Evolutionary conservation across 2,329 filamentous ascomycete species (phyloP).

Genomic region (Verticillium tricorpus): DNA sequence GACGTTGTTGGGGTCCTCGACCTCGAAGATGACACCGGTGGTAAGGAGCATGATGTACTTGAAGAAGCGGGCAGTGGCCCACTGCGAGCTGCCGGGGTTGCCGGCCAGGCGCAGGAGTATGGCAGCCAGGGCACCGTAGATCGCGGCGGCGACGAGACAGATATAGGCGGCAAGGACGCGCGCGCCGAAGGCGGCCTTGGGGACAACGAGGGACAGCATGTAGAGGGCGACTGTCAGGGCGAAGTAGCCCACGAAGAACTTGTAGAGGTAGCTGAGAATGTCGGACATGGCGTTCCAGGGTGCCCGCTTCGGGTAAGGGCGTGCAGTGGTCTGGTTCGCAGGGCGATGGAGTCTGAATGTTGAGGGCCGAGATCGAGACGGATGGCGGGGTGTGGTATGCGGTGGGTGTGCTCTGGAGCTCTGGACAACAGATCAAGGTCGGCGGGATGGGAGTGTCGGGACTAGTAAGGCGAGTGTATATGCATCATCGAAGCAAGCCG

Average conservation of each 20-base stretch:
- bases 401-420: not conserved
- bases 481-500: constrained; percentile 4
- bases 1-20: constrained; percentile 62
- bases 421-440: not conserved
- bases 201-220: constrained; percentile 53
- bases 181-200: constrained; percentile 62
- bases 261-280: constrained; percentile 32
- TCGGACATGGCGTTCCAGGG: constrained; percentile 25
- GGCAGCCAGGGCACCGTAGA: constrained; percentile 73
- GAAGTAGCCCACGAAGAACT: constrained; percentile 48
- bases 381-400: not conserved
- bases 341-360: not conserved
- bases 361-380: not conserved
- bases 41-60: constrained; percentile 70
- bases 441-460: not conserved
- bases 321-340: not conserved
- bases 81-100: constrained; percentile 75
- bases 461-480: constrained; percentile 1
- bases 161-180: constrained; percentile 65
- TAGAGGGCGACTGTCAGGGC: constrained; percentile 54
- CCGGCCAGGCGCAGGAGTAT: constrained; percentile 67
- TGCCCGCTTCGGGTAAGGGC: not conserved
- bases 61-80: constrained; percentile 75
- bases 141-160: constrained; percentile 53
- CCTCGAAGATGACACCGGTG: constrained; percentile 73